Conservation (phyloP, 2,329 filamentous ascomycete species). For the Sclerotinia sclerotiorum region DNA sequence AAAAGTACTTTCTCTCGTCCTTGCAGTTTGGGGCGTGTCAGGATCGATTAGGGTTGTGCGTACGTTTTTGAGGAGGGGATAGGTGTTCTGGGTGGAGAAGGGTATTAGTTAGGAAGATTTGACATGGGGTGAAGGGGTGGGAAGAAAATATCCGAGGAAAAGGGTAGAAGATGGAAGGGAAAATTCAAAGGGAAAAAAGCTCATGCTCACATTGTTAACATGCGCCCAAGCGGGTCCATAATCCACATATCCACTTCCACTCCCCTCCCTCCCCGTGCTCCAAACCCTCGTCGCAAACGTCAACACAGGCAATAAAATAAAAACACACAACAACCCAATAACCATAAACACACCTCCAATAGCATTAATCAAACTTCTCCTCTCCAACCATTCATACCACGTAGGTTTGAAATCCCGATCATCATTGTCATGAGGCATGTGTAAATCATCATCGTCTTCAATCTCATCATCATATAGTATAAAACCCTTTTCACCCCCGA, state of each 20-base stretch:
- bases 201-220: constrained; percentile 44
- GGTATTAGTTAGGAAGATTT: background rate
- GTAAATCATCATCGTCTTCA: constrained; percentile 55
- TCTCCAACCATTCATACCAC: constrained; percentile 47
- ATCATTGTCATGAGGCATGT: constrained; percentile 53
- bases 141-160: no score
- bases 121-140: no score
- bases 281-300: constrained; percentile 43
- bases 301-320: constrained; percentile 52
- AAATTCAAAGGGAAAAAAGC: background rate
- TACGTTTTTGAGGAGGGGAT: constrained; percentile 50
- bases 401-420: constrained; percentile 45
- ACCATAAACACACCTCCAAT: constrained; percentile 46
- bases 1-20: constrained; percentile 46
- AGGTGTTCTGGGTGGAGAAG: constrained; percentile 35
- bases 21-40: constrained; percentile 49
- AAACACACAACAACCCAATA: constrained; percentile 49
- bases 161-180: background rate
- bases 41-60: constrained; percentile 51
- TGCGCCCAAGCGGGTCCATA: constrained; percentile 44
- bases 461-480: constrained; percentile 50
- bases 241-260: constrained; percentile 17
- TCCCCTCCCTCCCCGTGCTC: background rate
- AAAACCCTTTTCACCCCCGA: constrained; percentile 42
- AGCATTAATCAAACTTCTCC: constrained; percentile 45